A percentile compares a stretch with the other conserved stretches of the same genome.
Conservation (phyloP, 345 rosid species). For the Citrus inodora region DNA sequence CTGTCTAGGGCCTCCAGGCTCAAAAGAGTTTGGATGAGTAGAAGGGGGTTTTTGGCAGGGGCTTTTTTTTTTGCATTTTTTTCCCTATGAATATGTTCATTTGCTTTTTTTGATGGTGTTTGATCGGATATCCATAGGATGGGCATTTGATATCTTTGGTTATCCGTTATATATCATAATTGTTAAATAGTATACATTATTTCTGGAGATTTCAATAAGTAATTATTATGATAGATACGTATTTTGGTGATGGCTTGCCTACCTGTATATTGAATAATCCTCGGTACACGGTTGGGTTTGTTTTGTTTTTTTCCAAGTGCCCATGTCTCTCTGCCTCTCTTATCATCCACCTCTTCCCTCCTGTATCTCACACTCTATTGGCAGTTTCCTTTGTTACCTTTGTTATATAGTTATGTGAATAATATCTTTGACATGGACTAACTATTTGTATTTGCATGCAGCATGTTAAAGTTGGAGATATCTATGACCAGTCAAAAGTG, state of each 20-base stretch:
- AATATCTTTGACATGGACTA: background rate
- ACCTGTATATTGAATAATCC: background rate
- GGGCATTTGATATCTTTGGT: background rate
- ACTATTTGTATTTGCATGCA: constrained; percentile 37
- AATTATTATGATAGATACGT: background rate
- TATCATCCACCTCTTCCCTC: background rate
- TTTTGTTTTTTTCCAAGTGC: background rate
- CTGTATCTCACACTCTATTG: background rate
- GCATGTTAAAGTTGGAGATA: constrained; percentile 70
- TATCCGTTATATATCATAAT: background rate
- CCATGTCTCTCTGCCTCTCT: background rate
- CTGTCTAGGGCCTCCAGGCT: background rate
- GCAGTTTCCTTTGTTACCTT: background rate
- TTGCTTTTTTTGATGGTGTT: background rate
- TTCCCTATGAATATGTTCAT: background rate
- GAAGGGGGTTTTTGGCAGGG: background rate
- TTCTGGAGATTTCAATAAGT: background rate
- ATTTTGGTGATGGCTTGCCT: background rate
- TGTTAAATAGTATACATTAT: background rate
- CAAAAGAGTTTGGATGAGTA: background rate
- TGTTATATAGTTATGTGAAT: background rate
- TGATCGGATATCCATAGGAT: background rate
- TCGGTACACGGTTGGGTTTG: background rate
- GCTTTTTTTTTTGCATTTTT: no score
- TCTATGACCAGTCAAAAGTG: constrained; percentile 78